Evolutionary conservation across 345 rosid species (phyloP).

Genomic region (Boechera divaricarpa): DNA sequence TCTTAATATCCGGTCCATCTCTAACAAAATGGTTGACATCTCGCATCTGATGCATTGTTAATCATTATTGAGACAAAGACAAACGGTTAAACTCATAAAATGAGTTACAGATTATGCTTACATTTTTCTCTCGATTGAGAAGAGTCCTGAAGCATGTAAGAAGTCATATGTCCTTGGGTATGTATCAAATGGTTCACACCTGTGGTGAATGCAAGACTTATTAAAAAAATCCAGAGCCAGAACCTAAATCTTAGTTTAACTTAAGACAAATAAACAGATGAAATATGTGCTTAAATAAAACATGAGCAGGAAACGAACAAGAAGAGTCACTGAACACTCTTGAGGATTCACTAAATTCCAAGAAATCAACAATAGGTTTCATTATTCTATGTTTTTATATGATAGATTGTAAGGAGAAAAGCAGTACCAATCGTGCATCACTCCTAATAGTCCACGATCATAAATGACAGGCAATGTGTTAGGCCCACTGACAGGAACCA

Average conservation of each 20-base stretch:
- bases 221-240: background rate
- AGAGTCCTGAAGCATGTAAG: constrained; percentile 89
- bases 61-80: background rate
- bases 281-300: background rate
- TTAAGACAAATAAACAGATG: constrained; percentile 5
- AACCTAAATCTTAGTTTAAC: background rate
- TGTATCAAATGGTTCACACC: constrained; percentile 99
- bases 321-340: background rate
- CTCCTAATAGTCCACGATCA: constrained; percentile 94
- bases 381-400: constrained; percentile 11
- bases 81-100: background rate
- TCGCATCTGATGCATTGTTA: constrained; percentile 67
- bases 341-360: background rate
- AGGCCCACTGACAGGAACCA: constrained; percentile 92
- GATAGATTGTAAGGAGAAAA: constrained; percentile 15
- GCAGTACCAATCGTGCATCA: constrained; percentile 93
- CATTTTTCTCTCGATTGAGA: constrained; percentile 92
- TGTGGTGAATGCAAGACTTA: constrained; percentile 33
- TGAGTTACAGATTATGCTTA: constrained; percentile 39
- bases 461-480: constrained; percentile 94
- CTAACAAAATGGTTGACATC: constrained; percentile 88
- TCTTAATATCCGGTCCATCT: constrained; percentile 96
- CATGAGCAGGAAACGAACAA: constrained; percentile 22
- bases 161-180: constrained; percentile 96
- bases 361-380: background rate